Conservation (phyloP, 176 grass and related monocot genomes). For the Oropetium thomaeum region DNA sequence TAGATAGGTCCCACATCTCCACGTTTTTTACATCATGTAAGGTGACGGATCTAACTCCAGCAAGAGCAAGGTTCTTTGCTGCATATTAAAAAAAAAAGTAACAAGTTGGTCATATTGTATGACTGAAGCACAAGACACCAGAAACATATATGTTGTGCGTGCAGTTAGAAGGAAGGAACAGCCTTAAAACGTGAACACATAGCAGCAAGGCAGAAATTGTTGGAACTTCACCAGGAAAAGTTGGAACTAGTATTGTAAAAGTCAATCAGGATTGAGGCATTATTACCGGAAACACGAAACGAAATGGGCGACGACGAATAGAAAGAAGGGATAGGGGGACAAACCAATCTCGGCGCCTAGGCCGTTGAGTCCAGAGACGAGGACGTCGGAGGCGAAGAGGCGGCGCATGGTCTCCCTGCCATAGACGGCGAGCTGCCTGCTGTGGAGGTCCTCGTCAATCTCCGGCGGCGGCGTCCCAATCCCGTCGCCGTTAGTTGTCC, state of each 20-base stretch:
- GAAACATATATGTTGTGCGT: too few species aligned
- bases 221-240: too few species aligned
- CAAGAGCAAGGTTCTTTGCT: conserved; percentile 85
- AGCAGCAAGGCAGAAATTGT: too few species aligned
- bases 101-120: background rate
- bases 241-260: background rate
- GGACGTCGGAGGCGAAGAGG: conserved; percentile 70
- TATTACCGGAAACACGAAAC: background rate
- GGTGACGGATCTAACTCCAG: conserved; percentile 71
- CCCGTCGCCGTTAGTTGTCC: background rate
- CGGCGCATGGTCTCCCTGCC: conserved; percentile 80
- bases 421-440: conserved; percentile 80
- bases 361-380: conserved; percentile 77
- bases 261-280: background rate
- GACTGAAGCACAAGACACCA: too few species aligned
- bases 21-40: conserved; percentile 61
- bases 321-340: background rate
- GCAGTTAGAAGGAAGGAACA: too few species aligned
- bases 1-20: conserved; percentile 67
- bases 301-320: background rate
- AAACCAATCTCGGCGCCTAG: conserved; percentile 73
- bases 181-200: too few species aligned
- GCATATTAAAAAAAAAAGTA: conserved; percentile 18
- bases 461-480: conserved; percentile 36
- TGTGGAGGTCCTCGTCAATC: conserved; percentile 94